Evolutionary conservation across 352 stramenopile genomes (phyloP), one percentile per base, ranked within the genome.

Genomic region (Phytophthora sp.): DNA sequence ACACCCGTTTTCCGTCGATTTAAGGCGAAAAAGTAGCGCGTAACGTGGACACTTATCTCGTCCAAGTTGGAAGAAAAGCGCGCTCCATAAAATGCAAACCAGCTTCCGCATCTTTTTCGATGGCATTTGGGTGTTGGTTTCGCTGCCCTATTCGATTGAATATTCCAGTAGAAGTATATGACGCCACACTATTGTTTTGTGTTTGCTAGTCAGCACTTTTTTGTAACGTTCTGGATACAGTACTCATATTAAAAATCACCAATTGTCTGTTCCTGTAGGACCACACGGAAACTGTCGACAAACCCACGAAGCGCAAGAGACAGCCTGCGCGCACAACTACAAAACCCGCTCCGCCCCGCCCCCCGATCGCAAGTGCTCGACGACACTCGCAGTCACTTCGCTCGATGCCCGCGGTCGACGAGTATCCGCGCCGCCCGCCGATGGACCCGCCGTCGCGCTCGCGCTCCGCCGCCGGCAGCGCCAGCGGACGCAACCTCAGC

Each of bases 341-440:
- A 54, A n/a, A 57, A 67, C n/a, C 50, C 27, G 21, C 42, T 35
- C 50, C n/a, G n/a, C 50, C 35, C 26, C 64, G 9, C n/a, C 18
- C 62, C 49, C 42, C 57, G 24, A 58, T 29, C 26, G 49, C 53
- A 52, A 35, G 42, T 45, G 15, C 21, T 31, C 45, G 46, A 42
- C 42, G 51, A 59, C 57, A 35, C 20, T 66, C 33, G 1, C 16
- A 29, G 24, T 51, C 27, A 38, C 38, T 42, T 52, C 42, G 45
- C 38, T 45, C 38, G 13, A 82, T 82, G 74, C 74, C 77, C 20
- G 76, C 76, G 41, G 71, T 62, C 58, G 76, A 59, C 74, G 71
- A 59, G 70, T 63, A 36, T 64, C 58, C 59, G n/a, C 69, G 23
- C 52, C 55, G 71, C 44, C 56, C 54, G 24, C 50, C 56, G 3